Conservation (phyloP, 805 yeast species). For the Candida corydali region DNA sequence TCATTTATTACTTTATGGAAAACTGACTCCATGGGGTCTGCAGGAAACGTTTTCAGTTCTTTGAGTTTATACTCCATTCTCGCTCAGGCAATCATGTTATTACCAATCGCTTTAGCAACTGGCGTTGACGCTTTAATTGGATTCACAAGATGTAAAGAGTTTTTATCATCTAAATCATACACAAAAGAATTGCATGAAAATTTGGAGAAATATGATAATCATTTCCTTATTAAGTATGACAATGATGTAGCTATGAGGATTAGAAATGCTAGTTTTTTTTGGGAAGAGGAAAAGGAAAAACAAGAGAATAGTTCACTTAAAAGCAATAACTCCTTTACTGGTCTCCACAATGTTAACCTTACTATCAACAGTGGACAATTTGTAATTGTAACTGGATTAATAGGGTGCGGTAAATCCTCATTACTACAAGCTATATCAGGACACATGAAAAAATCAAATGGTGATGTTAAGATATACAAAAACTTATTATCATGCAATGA, state of each 20-base stretch:
- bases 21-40: slow-evolving; percentile 33
- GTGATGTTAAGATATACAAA: slow-evolving; percentile 21
- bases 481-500: slow-evolving; percentile 31
- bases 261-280: slow-evolving; percentile 23
- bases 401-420: slow-evolving; percentile 43
- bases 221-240: slow-evolving; percentile 5
- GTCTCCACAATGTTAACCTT: slow-evolving; percentile 31
- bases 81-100: slow-evolving; percentile 40
- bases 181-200: slow-evolving; percentile 12
- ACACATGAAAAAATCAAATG: slow-evolving; percentile 30
- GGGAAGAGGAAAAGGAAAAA: slow-evolving; percentile 13
- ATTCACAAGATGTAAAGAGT: slow-evolving; percentile 25
- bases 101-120: slow-evolving; percentile 41
- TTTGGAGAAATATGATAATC: slow-evolving; percentile 8
- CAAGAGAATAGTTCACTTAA: not conserved
- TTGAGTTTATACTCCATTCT: slow-evolving; percentile 39
- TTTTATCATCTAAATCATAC: slow-evolving; percentile 22
- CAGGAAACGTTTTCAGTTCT: slow-evolving; percentile 40
- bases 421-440: slow-evolving; percentile 39
- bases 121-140: slow-evolving; percentile 45
- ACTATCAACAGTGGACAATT: slow-evolving; percentile 29
- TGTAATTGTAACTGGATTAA: slow-evolving; percentile 38
- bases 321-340: slow-evolving; percentile 20
- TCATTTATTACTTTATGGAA: slow-evolving; percentile 45
- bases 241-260: slow-evolving; percentile 16